These are phyloP conservation scores for Hemisphaericaspora xylanilytica DNA, from an alignment of 1,139 yeast species.

Conservation along the genomic window DNA sequence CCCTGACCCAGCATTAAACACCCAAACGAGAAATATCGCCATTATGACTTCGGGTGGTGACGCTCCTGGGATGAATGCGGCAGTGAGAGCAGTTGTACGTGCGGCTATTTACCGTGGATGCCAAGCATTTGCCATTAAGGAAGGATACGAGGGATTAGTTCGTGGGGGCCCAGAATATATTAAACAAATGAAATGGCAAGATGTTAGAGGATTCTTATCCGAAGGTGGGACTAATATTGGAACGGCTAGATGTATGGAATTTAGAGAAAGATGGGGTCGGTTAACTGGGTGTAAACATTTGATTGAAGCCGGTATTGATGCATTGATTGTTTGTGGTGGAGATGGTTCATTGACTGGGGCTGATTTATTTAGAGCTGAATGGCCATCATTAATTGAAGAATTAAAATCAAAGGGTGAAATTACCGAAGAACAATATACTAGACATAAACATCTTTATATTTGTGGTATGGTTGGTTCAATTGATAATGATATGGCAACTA, in stretches of 20 bases:
- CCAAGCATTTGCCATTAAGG: slow-evolving; percentile 69
- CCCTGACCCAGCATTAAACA: slow-evolving; percentile 3
- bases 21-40: slow-evolving; percentile 50
- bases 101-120: slow-evolving; percentile 71
- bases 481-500: slow-evolving; percentile 80
- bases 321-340: slow-evolving; percentile 80
- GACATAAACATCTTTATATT: slow-evolving; percentile 59
- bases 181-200: slow-evolving; percentile 70
- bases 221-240: slow-evolving; percentile 83
- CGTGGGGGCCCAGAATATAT: slow-evolving; percentile 61
- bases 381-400: slow-evolving; percentile 72
- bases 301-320: slow-evolving; percentile 73
- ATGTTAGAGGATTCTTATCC: slow-evolving; percentile 71
- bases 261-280: slow-evolving; percentile 68
- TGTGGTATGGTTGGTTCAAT: slow-evolving; percentile 81
- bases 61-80: slow-evolving; percentile 85
- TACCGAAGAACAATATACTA: slow-evolving; percentile 49
- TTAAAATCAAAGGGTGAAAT: slow-evolving; percentile 50
- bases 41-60: slow-evolving; percentile 90
- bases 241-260: slow-evolving; percentile 72
- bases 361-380: slow-evolving; percentile 70
- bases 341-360: slow-evolving; percentile 87
- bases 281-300: slow-evolving; percentile 64
- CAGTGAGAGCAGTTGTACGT: slow-evolving; percentile 75
- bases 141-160: slow-evolving; percentile 77